Percentiles rank a stretch among this genome's conserved stretches.
phyloP scores from a whole-genome alignment of 2,329 filamentous ascomycete species.

The Diaporthe eres region DNA sequence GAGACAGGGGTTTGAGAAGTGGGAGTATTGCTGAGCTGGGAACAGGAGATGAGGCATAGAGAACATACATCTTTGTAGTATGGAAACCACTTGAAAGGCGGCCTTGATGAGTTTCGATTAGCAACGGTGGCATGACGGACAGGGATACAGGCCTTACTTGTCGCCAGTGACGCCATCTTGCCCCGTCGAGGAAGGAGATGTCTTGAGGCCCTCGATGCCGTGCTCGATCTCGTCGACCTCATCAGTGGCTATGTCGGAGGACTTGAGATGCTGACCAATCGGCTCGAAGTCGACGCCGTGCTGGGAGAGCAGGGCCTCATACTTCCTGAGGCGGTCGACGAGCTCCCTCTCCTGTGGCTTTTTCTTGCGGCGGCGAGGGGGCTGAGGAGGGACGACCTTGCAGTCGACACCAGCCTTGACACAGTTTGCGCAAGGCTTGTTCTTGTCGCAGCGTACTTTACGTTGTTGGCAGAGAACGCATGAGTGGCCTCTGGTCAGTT shows the following conservation, averaged over 20 bases:
- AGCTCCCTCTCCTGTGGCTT: slow-evolving; percentile 79
- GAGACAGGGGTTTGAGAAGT: background rate
- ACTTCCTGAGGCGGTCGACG: slow-evolving; percentile 76
- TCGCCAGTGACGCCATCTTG: slow-evolving; percentile 53
- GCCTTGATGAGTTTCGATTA: slow-evolving; percentile 48
- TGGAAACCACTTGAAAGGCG: slow-evolving; percentile 63
- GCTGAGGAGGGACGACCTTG: slow-evolving; percentile 68
- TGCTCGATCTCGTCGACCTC: slow-evolving; percentile 70
- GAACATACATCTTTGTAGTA: slow-evolving; percentile 65
- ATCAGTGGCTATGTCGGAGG: slow-evolving; percentile 58
- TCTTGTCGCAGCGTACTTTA: slow-evolving; percentile 82
- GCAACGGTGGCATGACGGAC: slow-evolving; percentile 45
- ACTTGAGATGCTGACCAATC: slow-evolving; percentile 67
- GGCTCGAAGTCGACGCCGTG: slow-evolving; percentile 79
- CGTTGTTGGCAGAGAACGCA: slow-evolving; percentile 83
- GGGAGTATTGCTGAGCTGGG: background rate
- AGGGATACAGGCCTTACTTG: slow-evolving; percentile 45
- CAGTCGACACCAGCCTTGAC: slow-evolving; percentile 74
- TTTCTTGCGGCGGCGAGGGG: slow-evolving; percentile 72
- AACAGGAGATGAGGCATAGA: slow-evolving; percentile 9
- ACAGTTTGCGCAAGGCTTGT: slow-evolving; percentile 79
- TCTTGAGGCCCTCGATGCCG: slow-evolving; percentile 68
- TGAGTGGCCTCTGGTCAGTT: slow-evolving; percentile 71
- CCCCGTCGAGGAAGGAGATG: slow-evolving; percentile 63
- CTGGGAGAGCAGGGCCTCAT: slow-evolving; percentile 76